Conservation (phyloP, 2,329 filamentous ascomycete genomes). For the Colletotrichum cuscutae region DNA sequence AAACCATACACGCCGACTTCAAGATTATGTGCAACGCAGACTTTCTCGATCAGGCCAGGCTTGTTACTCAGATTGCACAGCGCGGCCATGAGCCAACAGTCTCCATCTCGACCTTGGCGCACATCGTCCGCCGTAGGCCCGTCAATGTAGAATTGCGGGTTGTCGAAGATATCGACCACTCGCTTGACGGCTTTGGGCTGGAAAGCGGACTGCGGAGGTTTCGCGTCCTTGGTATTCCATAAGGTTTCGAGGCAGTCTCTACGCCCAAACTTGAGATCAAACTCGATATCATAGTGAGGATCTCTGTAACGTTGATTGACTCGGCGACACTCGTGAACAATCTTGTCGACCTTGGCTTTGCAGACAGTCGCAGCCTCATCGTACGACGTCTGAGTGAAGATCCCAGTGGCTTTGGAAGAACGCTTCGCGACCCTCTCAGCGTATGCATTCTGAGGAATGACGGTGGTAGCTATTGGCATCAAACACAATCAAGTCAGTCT, state of each 20-base stretch:
- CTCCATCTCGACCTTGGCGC: constrained; percentile 79
- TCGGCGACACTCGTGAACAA: constrained; percentile 73
- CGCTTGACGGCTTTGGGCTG: constrained; percentile 70
- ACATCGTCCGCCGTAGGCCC: constrained; percentile 82
- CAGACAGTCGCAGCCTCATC: constrained; percentile 78
- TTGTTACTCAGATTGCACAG: constrained; percentile 82
- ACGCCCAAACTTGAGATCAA: constrained; percentile 72
- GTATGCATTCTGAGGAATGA: constrained; percentile 76
- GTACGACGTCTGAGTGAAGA: constrained; percentile 71
- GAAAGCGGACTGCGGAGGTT: constrained; percentile 42
- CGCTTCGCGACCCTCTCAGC: constrained; percentile 68
- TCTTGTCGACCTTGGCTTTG: constrained; percentile 70
- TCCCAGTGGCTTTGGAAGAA: constrained; percentile 56
- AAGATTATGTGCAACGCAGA: constrained; percentile 80
- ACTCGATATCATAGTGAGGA: constrained; percentile 86
- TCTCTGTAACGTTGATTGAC: constrained; percentile 89
- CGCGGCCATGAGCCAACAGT: constrained; percentile 89
- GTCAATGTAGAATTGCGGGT: constrained; percentile 81
- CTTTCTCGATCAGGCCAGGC: constrained; percentile 73
- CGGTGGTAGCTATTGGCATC: constrained; percentile 66
- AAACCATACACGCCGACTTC: constrained; percentile 86
- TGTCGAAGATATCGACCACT: constrained; percentile 79
- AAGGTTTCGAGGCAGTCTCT: constrained; percentile 62
- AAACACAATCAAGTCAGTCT: constrained; percentile 19
- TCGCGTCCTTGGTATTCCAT: constrained; percentile 43